Evolutionary conservation across 2,329 filamentous ascomycete species (phyloP).

Genomic region (Grosmannia huntii): DNA sequence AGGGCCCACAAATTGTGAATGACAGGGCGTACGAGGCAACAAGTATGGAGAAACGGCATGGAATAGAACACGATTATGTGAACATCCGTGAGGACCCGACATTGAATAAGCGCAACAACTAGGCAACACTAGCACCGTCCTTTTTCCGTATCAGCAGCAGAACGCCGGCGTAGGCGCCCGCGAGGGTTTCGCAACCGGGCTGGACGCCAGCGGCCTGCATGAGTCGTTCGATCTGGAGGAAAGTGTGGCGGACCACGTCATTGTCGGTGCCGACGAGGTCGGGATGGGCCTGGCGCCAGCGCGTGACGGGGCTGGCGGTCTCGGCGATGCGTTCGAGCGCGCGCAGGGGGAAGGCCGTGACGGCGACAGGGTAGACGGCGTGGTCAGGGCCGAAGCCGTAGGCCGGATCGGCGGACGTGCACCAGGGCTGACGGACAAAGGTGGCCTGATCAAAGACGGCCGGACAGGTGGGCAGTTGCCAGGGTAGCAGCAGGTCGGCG

Average conservation of each 20-base stretch:
- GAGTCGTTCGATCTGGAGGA: slow-evolving; percentile 9
- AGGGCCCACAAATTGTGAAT: background rate
- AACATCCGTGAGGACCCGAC: too few species aligned
- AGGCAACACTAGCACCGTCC: background rate
- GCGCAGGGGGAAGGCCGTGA: slow-evolving; percentile 14
- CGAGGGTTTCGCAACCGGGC: slow-evolving; percentile 16
- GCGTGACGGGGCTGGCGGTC: slow-evolving; percentile 26
- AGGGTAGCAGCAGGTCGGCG: slow-evolving; percentile 32
- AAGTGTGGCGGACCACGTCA: slow-evolving; percentile 15
- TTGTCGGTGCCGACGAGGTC: slow-evolving; percentile 25
- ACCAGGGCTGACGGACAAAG: slow-evolving; percentile 32
- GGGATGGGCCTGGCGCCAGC: slow-evolving; percentile 33
- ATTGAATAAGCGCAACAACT: too few species aligned
- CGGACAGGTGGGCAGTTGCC: too few species aligned
- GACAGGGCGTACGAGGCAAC: background rate
- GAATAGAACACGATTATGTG: background rate
- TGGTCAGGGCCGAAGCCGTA: background rate
- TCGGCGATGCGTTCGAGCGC: slow-evolving; percentile 22
- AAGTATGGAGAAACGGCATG: too few species aligned
- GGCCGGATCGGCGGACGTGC: slow-evolving; percentile 12
- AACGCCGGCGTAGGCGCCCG: background rate
- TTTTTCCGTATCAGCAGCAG: background rate
- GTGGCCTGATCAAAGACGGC: slow-evolving; percentile 24
- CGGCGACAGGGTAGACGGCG: background rate
- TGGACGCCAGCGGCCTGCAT: slow-evolving; percentile 23